Conservation (phyloP, 1,139 yeast species). For the Geotrichum aggregatum region DNA sequence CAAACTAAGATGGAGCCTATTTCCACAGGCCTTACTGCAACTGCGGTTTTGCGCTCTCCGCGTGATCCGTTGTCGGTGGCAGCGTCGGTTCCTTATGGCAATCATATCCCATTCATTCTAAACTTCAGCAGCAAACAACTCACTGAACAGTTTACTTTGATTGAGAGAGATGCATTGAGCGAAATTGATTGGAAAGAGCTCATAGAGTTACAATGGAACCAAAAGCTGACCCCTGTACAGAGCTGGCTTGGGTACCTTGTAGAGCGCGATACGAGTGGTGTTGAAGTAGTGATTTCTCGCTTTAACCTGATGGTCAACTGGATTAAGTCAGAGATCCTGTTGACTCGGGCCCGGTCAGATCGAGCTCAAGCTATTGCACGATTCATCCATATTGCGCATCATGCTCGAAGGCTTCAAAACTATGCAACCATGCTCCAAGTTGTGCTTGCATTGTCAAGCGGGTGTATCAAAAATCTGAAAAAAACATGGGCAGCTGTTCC, state of each 20-base stretch:
- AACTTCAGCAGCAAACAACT: conserved; percentile 61
- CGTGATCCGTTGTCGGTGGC: conserved; percentile 18
- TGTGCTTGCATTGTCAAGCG: conserved; percentile 75
- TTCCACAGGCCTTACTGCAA: background rate
- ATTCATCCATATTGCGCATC: conserved; percentile 80
- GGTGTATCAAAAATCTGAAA: conserved; percentile 52
- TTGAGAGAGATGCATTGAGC: conserved; percentile 76
- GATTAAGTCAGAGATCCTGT: conserved; percentile 80
- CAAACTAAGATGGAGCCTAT: background rate
- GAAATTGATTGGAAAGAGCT: conserved; percentile 93
- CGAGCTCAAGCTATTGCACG: conserved; percentile 67
- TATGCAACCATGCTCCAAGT: conserved; percentile 85
- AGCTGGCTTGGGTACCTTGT: conserved; percentile 82
- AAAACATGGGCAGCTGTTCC: conserved; percentile 69
- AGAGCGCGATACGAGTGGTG: conserved; percentile 59
- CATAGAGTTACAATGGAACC: conserved; percentile 71
- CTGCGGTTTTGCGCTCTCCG: conserved; percentile 6
- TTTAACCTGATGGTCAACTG: conserved; percentile 84
- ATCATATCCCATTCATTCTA: conserved; percentile 76
- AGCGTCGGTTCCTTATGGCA: conserved; percentile 24
- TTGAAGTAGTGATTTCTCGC: conserved; percentile 78
- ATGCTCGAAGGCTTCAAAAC: conserved; percentile 62
- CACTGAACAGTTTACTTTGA: conserved; percentile 76
- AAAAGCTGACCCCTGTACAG: conserved; percentile 61
- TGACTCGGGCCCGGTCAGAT: conserved; percentile 58